phyloP scores from a whole-genome alignment of 2,329 filamentous ascomycete species.

The Pestalotiopsis sp. region DNA sequence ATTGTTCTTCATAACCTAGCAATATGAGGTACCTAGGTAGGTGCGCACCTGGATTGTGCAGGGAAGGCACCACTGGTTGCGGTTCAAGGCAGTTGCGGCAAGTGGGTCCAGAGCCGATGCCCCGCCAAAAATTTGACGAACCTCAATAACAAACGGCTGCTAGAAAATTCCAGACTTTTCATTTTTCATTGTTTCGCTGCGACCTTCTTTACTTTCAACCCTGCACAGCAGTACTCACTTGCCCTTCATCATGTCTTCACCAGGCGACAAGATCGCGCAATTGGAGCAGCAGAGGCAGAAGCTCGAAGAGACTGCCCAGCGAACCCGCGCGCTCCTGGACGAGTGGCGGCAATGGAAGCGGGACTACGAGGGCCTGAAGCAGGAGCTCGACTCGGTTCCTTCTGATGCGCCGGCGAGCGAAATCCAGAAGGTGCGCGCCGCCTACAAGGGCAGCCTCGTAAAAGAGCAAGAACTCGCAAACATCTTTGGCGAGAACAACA shows the following conservation, averaged over 20 bases:
- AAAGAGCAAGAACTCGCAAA: slow-evolving; percentile 59
- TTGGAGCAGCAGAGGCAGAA: slow-evolving; percentile 75
- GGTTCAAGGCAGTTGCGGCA: not conserved
- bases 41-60: too few species aligned
- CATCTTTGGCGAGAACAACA: slow-evolving; percentile 46
- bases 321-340: slow-evolving; percentile 74
- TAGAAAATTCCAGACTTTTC: not conserved
- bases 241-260: slow-evolving; percentile 36
- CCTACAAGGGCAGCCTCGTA: slow-evolving; percentile 66
- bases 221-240: not conserved
- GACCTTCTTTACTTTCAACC: not conserved
- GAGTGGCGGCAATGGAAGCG: slow-evolving; percentile 92
- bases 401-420: slow-evolving; percentile 52
- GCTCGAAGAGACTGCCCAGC: slow-evolving; percentile 75
- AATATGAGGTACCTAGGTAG: too few species aligned
- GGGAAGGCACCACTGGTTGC: not conserved
- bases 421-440: slow-evolving; percentile 58
- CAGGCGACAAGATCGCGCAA: slow-evolving; percentile 59
- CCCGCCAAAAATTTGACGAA: not conserved
- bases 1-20: too few species aligned
- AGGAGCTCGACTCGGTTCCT: slow-evolving; percentile 68
- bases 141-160: not conserved
- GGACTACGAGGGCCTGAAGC: slow-evolving; percentile 87
- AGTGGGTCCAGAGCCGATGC: not conserved
- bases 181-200: not conserved